phyloP scores from a whole-genome alignment of 208 protist species.

The Zelonia costaricensis region DNA sequence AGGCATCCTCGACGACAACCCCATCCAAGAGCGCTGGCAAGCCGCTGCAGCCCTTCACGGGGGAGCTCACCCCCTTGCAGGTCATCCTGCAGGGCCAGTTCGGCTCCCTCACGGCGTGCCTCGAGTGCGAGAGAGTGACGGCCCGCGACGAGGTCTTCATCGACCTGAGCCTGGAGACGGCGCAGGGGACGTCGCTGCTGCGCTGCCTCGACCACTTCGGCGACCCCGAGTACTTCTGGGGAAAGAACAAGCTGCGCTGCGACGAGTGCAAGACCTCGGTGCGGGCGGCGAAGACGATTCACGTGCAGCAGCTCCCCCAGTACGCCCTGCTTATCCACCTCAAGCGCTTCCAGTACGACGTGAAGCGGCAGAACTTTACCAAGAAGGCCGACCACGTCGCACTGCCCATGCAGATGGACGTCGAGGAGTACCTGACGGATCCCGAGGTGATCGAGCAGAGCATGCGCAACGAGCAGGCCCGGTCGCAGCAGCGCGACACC shows the following conservation, averaged over 20 bases:
- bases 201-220: constrained; percentile 78
- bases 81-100: constrained; percentile 79
- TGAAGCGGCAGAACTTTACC: constrained; percentile 53
- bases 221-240: constrained; percentile 75
- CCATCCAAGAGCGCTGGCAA: background rate
- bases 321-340: constrained; percentile 90
- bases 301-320: constrained; percentile 83
- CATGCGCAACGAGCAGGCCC: constrained; percentile 18
- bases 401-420: constrained; percentile 84
- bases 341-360: constrained; percentile 92
- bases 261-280: constrained; percentile 65
- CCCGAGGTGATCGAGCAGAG: constrained; percentile 28
- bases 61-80: constrained; percentile 57
- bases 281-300: constrained; percentile 78
- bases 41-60: constrained; percentile 6
- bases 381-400: constrained; percentile 89
- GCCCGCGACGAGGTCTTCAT: constrained; percentile 76
- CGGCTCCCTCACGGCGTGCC: constrained; percentile 70
- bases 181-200: constrained; percentile 78
- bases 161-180: constrained; percentile 82
- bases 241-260: constrained; percentile 85
- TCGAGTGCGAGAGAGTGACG: constrained; percentile 71
- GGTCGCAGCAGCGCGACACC: constrained; percentile 2
- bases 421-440: constrained; percentile 76
- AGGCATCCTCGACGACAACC: constrained; percentile 1